These are phyloP conservation scores for Niebla homalea DNA, from an alignment of 495 filamentous ascomycete genomes.

Conservation along the genomic window DNA sequence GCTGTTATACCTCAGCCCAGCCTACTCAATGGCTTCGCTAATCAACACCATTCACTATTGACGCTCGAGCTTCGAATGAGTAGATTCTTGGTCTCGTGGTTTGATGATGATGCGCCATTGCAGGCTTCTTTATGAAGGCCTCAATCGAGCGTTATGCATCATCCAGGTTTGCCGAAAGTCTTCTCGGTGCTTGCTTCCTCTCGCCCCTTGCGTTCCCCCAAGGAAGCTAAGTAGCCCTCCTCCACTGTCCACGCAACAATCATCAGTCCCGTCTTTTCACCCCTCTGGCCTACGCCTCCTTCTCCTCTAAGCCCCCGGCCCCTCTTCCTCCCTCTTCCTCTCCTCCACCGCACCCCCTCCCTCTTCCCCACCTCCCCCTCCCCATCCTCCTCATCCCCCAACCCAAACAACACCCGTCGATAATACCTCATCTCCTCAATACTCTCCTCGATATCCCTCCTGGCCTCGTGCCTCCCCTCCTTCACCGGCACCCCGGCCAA, in stretches of 20 bases:
- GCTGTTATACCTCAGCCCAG: neutral
- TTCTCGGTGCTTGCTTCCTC: no score
- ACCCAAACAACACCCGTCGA: slow-evolving; percentile 19
- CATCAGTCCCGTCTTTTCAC: no score
- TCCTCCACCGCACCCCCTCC: neutral
- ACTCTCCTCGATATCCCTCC: slow-evolving; percentile 70
- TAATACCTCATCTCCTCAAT: slow-evolving; percentile 86
- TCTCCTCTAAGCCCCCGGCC: no score
- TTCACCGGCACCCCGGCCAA: slow-evolving; percentile 17
- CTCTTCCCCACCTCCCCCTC: neutral
- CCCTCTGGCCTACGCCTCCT: no score
- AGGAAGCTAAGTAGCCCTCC: no score
- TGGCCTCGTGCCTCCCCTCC: neutral
- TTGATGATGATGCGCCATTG: no score
- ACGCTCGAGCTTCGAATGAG: no score
- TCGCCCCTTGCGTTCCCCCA: no score
- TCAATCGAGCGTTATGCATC: no score
- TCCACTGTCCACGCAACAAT: no score
- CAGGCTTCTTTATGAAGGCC: no score
- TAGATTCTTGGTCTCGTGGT: no score
- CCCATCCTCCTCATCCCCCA: neutral
- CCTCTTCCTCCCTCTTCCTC: neutral
- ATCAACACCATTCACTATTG: neutral
- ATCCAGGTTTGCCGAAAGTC: neutral
- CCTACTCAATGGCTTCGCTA: neutral